Evolutionary conservation across 1,284 basidiomycete genomes (phyloP).

Genomic region (Ceratobasidium theobromae): DNA sequence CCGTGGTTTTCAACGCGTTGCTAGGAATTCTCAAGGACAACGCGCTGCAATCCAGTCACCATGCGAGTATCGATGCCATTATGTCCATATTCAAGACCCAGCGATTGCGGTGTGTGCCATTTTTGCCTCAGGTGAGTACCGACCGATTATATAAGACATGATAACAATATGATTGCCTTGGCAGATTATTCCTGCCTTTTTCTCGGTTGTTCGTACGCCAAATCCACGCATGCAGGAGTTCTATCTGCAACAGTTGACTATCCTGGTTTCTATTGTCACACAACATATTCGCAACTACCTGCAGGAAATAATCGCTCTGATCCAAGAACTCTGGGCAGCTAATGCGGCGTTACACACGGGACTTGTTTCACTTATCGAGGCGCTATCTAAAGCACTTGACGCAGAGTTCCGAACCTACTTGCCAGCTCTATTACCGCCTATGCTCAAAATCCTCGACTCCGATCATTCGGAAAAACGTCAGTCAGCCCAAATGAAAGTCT

Average conservation of each 20-base stretch:
- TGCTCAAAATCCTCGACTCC: slow-evolving; percentile 89
- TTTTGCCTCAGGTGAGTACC: slow-evolving; percentile 79
- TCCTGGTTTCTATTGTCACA: slow-evolving; percentile 95
- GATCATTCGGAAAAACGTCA: slow-evolving; percentile 76
- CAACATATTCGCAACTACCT: slow-evolving; percentile 96
- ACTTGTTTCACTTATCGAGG: slow-evolving; percentile 91
- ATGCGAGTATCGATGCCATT: slow-evolving; percentile 95
- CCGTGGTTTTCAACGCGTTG: slow-evolving; percentile 89
- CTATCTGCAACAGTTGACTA: slow-evolving; percentile 94
- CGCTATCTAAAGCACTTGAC: slow-evolving; percentile 92
- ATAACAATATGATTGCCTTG: slow-evolving; percentile 31
- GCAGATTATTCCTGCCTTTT: slow-evolving; percentile 96
- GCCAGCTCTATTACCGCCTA: slow-evolving; percentile 87
- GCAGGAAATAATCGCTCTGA: slow-evolving; percentile 76
- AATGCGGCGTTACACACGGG: slow-evolving; percentile 85
- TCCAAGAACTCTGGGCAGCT: slow-evolving; percentile 85
- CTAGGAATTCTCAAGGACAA: slow-evolving; percentile 89
- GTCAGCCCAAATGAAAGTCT: slow-evolving; percentile 84
- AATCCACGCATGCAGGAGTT: slow-evolving; percentile 83
- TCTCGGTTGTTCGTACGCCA: slow-evolving; percentile 82
- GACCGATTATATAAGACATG: neutral
- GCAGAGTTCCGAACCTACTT: slow-evolving; percentile 98
- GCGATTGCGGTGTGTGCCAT: slow-evolving; percentile 93
- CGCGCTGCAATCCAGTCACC: slow-evolving; percentile 81
- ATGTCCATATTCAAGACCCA: slow-evolving; percentile 99